Conservation (phyloP, 2,329 filamentous ascomycete genomes). For the Neonectria punicea region DNA sequence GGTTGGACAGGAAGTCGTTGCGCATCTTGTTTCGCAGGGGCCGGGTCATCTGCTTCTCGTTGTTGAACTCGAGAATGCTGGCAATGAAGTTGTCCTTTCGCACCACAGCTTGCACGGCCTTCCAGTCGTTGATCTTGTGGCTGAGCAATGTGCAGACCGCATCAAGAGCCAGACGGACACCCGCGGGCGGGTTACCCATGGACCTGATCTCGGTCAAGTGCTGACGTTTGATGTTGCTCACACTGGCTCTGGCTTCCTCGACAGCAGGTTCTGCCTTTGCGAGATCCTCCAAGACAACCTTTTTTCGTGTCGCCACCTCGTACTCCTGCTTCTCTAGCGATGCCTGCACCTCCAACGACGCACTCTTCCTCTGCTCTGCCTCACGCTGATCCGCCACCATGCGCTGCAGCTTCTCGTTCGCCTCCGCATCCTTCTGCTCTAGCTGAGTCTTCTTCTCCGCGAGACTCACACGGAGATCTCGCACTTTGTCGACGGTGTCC, state of each 20-base stretch:
- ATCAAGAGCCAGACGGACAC: constrained; percentile 91
- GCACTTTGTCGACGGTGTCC: constrained; percentile 97
- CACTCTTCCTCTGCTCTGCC: constrained; percentile 89
- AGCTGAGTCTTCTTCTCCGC: constrained; percentile 95
- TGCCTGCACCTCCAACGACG: constrained; percentile 88
- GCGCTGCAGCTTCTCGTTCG: constrained; percentile 95
- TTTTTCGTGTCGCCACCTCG: constrained; percentile 83
- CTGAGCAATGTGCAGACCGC: constrained; percentile 96
- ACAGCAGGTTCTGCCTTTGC: constrained; percentile 94
- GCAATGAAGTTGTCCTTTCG: constrained; percentile 96
- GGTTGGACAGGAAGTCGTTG: constrained; percentile 89
- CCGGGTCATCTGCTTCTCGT: constrained; percentile 93
- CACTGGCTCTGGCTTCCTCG: constrained; percentile 90
- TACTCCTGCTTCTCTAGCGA: constrained; percentile 90
- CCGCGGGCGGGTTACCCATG: constrained; percentile 91
- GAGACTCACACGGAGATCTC: constrained; percentile 88
- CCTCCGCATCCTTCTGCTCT: constrained; percentile 92
- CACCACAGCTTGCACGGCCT: constrained; percentile 86
- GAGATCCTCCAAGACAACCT: constrained; percentile 87
- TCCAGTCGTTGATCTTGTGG: constrained; percentile 92
- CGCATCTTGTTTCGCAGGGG: constrained; percentile 87
- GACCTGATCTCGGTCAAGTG: constrained; percentile 97
- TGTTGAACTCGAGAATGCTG: constrained; percentile 97
- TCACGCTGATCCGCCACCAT: constrained; percentile 98
- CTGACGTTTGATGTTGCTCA: constrained; percentile 98